phyloP scores from a whole-genome alignment of 2,329 filamentous ascomycete species.

The Byssochlamys sp. region DNA sequence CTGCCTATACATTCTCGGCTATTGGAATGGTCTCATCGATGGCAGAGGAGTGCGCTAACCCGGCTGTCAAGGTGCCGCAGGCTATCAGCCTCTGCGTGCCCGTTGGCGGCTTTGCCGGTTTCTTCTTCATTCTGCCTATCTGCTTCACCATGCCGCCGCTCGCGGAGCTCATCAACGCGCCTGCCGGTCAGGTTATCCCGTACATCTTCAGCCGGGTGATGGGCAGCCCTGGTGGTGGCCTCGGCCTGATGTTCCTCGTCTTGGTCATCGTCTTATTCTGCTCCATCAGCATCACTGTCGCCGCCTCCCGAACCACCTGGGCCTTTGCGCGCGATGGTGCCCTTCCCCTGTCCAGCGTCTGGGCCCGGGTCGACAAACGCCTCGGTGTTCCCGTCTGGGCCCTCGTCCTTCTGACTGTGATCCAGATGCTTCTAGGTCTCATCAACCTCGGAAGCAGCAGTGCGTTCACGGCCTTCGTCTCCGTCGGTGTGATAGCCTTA shows the following conservation, averaged over 20 bases:
- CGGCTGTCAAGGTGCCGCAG: conserved; percentile 43
- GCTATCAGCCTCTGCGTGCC: conserved; percentile 46
- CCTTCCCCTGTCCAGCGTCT: conserved; percentile 32
- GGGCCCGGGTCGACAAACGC: conserved; percentile 24
- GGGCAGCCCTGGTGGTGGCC: conserved; percentile 39
- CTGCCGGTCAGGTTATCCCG: conserved; percentile 41
- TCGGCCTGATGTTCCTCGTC: conserved; percentile 43
- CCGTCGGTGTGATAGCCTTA: conserved; percentile 48
- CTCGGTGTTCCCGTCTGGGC: conserved; percentile 35
- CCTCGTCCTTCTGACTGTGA: conserved; percentile 34
- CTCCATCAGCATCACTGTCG: conserved; percentile 44
- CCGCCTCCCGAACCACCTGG: conserved; percentile 40
- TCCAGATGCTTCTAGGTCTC: conserved; percentile 41
- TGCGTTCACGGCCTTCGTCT: conserved; percentile 43
- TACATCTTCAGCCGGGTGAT: conserved; percentile 44
- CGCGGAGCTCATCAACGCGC: conserved; percentile 36
- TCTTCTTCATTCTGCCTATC: conserved; percentile 49
- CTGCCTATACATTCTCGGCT: conserved; percentile 50
- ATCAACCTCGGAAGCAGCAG: conserved; percentile 41
- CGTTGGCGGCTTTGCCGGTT: conserved; percentile 44
- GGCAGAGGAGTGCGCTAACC: conserved; percentile 51
- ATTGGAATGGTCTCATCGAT: conserved; percentile 55
- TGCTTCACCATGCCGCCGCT: conserved; percentile 43
- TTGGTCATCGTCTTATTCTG: conserved; percentile 45
- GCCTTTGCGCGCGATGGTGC: conserved; percentile 39